Evolutionary conservation across 495 filamentous ascomycete species (phyloP).

Genomic region (Trichoderma erinaceum): DNA sequence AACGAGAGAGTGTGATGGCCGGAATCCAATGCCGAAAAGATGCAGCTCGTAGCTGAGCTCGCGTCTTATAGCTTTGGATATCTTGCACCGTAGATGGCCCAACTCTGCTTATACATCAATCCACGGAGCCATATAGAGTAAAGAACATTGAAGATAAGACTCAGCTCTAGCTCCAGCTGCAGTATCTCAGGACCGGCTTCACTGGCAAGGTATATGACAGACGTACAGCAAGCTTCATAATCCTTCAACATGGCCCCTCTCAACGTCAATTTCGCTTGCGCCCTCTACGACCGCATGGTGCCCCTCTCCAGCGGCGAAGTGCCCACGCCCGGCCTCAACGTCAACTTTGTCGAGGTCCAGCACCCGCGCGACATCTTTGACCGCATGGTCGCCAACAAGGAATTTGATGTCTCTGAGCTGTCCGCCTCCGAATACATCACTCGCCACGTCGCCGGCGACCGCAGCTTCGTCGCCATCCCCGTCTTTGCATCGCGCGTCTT

Average conservation of each 20-base stretch:
- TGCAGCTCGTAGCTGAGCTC: background rate
- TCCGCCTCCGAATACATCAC: slow-evolving; percentile 34
- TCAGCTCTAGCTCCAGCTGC: background rate
- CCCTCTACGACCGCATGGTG: slow-evolving; percentile 28
- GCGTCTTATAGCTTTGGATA: background rate
- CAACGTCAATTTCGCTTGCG: slow-evolving; percentile 25
- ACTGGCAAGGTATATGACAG: background rate
- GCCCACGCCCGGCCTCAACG: slow-evolving; percentile 25
- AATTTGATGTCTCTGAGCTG: slow-evolving; percentile 37
- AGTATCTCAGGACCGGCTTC: no score
- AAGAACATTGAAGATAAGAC: background rate
- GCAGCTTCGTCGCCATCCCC: slow-evolving; percentile 33
- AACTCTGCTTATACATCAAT: background rate
- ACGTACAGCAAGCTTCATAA: background rate
- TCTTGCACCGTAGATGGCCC: background rate
- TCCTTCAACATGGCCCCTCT: background rate
- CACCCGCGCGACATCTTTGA: slow-evolving; percentile 23
- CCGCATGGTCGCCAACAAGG: slow-evolving; percentile 29
- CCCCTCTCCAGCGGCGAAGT: slow-evolving; percentile 25
- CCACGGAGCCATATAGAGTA: background rate
- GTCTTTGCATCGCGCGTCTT: slow-evolving; percentile 37
- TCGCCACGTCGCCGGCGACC: slow-evolving; percentile 27
- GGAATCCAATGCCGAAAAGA: background rate
- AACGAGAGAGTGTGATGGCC: background rate
- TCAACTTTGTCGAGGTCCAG: slow-evolving; percentile 29